These are phyloP conservation scores for Trypanosomatidae sp. DNA, from an alignment of 208 protist genomes.

Conservation along the genomic window DNA sequence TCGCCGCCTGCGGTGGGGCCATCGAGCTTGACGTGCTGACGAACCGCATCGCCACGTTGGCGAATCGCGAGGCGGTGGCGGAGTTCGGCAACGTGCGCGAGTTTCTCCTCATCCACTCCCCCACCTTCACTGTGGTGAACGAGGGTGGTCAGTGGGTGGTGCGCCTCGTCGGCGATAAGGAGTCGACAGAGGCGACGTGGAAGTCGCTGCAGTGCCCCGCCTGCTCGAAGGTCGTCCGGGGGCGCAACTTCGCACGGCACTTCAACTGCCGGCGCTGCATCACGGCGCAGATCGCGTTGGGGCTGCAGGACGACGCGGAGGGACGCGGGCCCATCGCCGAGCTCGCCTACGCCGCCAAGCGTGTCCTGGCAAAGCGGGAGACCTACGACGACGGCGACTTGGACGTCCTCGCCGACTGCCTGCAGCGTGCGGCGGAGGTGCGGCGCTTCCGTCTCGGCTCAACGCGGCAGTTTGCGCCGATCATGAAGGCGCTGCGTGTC, in stretches of 20 bases:
- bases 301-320: slow-evolving; percentile 71
- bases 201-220: slow-evolving; percentile 76
- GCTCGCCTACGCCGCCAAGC: slow-evolving; percentile 70
- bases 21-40: slow-evolving; percentile 89
- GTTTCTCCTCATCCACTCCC: slow-evolving; percentile 89
- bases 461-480: slow-evolving; percentile 68
- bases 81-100: slow-evolving; percentile 91
- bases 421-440: slow-evolving; percentile 54
- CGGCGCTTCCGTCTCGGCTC: slow-evolving; percentile 80
- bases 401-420: slow-evolving; percentile 66
- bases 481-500: slow-evolving; percentile 84
- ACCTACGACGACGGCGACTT: slow-evolving; percentile 80
- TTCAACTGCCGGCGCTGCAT: slow-evolving; percentile 80
- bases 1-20: slow-evolving; percentile 80
- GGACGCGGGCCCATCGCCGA: slow-evolving; percentile 78
- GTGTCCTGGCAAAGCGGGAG: slow-evolving; percentile 55
- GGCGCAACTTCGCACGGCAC: slow-evolving; percentile 88
- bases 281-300: slow-evolving; percentile 86
- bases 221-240: slow-evolving; percentile 81
- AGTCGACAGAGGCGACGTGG: slow-evolving; percentile 69
- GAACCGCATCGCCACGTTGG: slow-evolving; percentile 76
- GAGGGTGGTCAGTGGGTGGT: slow-evolving; percentile 82
- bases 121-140: slow-evolving; percentile 79
- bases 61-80: slow-evolving; percentile 64
- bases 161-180: slow-evolving; percentile 44